A percentile compares a stretch with the other conserved stretches of the same genome.
Evolutionary conservation across 352 stramenopile genomes (phyloP).

Genomic region (Discostella stelligera): DNA sequence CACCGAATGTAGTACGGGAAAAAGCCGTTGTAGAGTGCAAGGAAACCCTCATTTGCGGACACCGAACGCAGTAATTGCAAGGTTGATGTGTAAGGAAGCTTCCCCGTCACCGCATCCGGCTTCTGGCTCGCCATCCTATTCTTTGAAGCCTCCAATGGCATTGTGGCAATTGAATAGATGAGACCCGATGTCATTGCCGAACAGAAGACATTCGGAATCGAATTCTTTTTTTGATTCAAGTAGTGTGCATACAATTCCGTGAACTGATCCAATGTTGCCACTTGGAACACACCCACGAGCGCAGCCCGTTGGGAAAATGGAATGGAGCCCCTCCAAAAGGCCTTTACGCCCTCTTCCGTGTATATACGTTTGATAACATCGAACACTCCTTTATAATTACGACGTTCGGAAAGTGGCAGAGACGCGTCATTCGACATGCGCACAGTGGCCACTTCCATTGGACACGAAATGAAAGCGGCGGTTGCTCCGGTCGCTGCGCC

Average conservation of each 20-base stretch:
- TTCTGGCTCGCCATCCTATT: slow-evolving; percentile 85
- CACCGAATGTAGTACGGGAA: slow-evolving; percentile 83
- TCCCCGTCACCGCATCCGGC: slow-evolving; percentile 59
- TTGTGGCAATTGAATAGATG: slow-evolving; percentile 84
- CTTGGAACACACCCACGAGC: slow-evolving; percentile 83
- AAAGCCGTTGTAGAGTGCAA: slow-evolving; percentile 81
- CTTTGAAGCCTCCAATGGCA: slow-evolving; percentile 84
- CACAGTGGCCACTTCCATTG: slow-evolving; percentile 65
- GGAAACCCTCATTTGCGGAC: slow-evolving; percentile 67
- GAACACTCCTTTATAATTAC: slow-evolving; percentile 59
- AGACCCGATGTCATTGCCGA: slow-evolving; percentile 78
- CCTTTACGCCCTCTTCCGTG: slow-evolving; percentile 53
- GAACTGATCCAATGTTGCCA: slow-evolving; percentile 84
- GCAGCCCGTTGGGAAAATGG: slow-evolving; percentile 65
- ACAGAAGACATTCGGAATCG: slow-evolving; percentile 63
- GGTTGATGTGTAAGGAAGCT: slow-evolving; percentile 76
- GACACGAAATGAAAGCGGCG: slow-evolving; percentile 64
- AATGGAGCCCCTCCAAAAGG: slow-evolving; percentile 63
- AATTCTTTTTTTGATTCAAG: slow-evolving; percentile 66
- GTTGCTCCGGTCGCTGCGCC: slow-evolving; percentile 61
- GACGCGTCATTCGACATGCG: slow-evolving; percentile 68
- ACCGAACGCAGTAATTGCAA: slow-evolving; percentile 79
- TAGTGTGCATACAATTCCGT: slow-evolving; percentile 75
- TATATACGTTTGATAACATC: slow-evolving; percentile 57
- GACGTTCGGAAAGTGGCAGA: slow-evolving; percentile 48